A percentile compares a stretch with the other conserved stretches of the same genome.
phyloP scores from a whole-genome alignment of 768 basidiomycete genomes.

The Jaapia argillacea region DNA sequence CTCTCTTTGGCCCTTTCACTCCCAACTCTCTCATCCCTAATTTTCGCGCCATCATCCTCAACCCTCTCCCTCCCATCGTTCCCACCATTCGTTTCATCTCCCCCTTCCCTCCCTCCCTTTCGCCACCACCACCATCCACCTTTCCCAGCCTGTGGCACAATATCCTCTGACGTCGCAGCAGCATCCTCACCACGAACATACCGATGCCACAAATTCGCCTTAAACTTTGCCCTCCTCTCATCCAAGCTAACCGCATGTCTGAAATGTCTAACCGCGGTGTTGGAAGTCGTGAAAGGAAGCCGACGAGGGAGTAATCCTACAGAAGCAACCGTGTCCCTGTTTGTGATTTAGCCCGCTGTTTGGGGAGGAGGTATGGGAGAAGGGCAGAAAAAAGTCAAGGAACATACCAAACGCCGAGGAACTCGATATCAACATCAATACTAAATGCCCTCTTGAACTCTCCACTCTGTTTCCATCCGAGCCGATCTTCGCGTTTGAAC shows the following conservation, averaged over 20 bases:
- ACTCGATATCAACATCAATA: constrained; percentile 32
- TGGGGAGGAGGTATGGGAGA: not conserved
- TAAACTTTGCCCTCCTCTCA: constrained; percentile 51
- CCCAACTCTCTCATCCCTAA: too few species aligned
- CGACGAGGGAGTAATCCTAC: constrained; percentile 42
- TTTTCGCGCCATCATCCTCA: not conserved
- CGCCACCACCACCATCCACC: too few species aligned
- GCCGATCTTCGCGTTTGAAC: constrained; percentile 11
- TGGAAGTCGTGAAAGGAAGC: constrained; percentile 45
- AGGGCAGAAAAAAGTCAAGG: too few species aligned
- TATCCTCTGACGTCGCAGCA: not conserved
- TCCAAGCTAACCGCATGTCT: constrained; percentile 61
- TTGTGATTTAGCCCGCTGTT: not conserved
- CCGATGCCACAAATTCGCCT: constrained; percentile 41
- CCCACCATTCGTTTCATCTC: not conserved
- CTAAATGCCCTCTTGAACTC: constrained; percentile 38
- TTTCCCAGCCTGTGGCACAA: too few species aligned
- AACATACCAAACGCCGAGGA: constrained; percentile 41
- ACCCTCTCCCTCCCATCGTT: not conserved
- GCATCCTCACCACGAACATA: not conserved
- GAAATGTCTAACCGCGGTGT: constrained; percentile 45
- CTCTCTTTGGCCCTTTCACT: too few species aligned
- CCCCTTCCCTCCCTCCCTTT: not conserved
- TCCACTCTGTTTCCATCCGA: constrained; percentile 7
- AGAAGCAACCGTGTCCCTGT: constrained; percentile 60